Evolutionary conservation across 345 rosid species (phyloP), one percentile per base, ranked within the genome.

Genomic region (Ceriops tagal): DNA sequence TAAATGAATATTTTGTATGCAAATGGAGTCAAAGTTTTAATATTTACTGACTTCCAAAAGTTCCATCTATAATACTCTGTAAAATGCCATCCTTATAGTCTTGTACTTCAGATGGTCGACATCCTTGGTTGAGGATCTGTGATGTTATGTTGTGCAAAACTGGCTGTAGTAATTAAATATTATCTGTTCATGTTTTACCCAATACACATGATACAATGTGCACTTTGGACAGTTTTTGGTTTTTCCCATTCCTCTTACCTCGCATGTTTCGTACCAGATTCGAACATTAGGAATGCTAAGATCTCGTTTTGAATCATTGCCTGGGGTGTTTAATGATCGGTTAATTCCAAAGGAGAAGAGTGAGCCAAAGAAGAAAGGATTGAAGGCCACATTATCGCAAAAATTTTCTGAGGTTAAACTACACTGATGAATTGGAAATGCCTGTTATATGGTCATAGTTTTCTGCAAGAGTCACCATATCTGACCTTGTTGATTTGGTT

Each of bases 241-340:
- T 13, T 28, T 56, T 46, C 30, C 49, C 16, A 21, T 56, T 53
- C 26, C 28, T 39, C 26, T 66, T 37, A 71, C 62, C 31, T 76
- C 61, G 61, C 70, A n/a, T 65, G 16, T 67, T 58, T 58, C 32
- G 27, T 69, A 70, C 52, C 84, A 96, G 99, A 96, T 96, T 80
- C 99, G 96, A 70, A 92, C 99, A 9, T 77, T 96, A 72, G 98
- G 97, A 78, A 92, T 96, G 99, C 93, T 96, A 72, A 80, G 99
- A 73, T 96, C 99, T 68, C 97, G 98, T 71, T 96, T 96, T 60
- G 78, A 86, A 58, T 83, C 98, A 47, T 69, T 96, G 79, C 99
- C 99, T 66, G 92, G 78, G 69, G 99, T 92, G 66, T 96, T 96
- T 75, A 90, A 92, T 86, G 89, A 73, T 61, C 57, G 92, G 66